phyloP scores from a whole-genome alignment of 305 asterid genomes.

The Fraxinus latifolia region DNA sequence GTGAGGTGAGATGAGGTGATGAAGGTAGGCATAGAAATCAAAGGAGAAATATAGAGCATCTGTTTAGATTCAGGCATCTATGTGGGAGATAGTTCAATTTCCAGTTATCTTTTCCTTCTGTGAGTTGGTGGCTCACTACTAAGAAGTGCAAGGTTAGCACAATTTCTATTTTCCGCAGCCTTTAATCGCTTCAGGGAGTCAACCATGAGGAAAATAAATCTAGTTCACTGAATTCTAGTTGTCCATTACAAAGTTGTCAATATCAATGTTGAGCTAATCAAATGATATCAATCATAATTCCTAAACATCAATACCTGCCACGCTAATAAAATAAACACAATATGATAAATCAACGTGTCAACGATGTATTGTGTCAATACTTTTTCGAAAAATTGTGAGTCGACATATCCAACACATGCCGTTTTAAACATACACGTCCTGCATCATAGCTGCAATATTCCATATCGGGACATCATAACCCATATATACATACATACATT shows the following conservation, averaged over 20 bases:
- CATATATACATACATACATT: background rate
- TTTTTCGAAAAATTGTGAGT: background rate
- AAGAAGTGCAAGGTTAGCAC: background rate
- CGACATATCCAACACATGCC: background rate
- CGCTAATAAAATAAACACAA: background rate
- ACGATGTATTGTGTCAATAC: background rate
- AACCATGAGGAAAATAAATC: background rate
- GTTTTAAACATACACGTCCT: background rate
- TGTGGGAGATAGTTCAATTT: background rate
- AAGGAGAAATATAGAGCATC: background rate
- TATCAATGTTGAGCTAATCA: background rate
- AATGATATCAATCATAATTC: background rate
- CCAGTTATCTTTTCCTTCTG: background rate
- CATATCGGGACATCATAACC: background rate
- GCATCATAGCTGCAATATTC: background rate
- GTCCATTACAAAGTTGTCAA: background rate
- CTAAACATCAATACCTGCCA: background rate
- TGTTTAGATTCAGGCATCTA: background rate
- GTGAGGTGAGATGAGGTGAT: background rate
- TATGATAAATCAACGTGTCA: background rate
- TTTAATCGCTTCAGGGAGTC: background rate
- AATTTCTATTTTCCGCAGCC: background rate
- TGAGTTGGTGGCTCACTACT: background rate
- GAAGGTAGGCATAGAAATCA: background rate
- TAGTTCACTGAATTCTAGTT: background rate